Base-by-base conservation (phyloP, 768 basidiomycete genomes). In the Lentinula sp. region DNA sequence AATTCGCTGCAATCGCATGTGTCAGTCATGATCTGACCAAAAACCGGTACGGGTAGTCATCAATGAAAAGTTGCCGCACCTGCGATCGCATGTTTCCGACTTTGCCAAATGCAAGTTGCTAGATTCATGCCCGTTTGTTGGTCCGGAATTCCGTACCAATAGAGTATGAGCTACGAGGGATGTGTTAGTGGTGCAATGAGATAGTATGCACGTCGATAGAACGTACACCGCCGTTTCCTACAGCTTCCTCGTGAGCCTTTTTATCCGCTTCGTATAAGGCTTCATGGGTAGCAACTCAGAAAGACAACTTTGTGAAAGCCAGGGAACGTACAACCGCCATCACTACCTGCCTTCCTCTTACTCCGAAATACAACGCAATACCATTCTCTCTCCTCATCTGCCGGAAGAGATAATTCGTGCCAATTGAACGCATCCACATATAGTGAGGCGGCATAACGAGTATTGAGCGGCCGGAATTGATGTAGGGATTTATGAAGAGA, bases 71-170 rank as follows among this genome's bases (percentile, higher is more conserved):
- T 93, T 0, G 95, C 95, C 2, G 85, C 86, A 32, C 86, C 95
- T 3, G 85, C 86, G 31, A 86, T 74, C 4, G 95, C 96, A 63
- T 94, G 89, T 65, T 82, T 81, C 5, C 95, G 86, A 45, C 89
- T 92, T 74, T 90, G 87, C 95, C 96, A 98, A 45, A 98, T 88
- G 75, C 95, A 98, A 16, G 95, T 97, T 7, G 95, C 94, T 58
- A 97, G 84, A 71, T 98, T 98, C 74, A 90, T 78, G 1, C 93
- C 87, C 0, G 90, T 89, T 40, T 78, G 70, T 53, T 80, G 80
- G 65, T 91, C 76, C 1, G 95, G 95, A 34, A 88, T 80, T 9
- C 95, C 95, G 66, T 94, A 95, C 95, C 96, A 98, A 71, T 98
- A 98, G 70, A 95, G 78, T 56, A 97, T 82, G 35, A 98, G 77